Conservation (phyloP, 768 basidiomycete genomes). For the Kondoa malvinella region DNA sequence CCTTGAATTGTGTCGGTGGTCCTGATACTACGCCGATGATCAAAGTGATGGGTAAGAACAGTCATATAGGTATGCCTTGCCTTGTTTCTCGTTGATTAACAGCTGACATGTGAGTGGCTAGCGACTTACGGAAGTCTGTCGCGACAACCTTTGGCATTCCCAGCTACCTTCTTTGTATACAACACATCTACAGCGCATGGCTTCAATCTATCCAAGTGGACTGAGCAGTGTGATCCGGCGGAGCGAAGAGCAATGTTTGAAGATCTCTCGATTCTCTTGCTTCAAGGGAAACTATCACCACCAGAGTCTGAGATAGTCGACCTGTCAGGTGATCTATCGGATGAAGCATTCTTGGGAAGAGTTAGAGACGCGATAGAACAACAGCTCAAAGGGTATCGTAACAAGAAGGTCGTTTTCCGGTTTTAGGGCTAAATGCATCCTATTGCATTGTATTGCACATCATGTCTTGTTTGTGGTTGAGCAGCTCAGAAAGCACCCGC, state of each 20-base stretch:
- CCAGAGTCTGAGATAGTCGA: conserved; percentile 54
- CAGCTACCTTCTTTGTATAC: conserved; percentile 68
- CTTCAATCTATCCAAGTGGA: conserved; percentile 15
- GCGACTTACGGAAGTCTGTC: conserved; percentile 84
- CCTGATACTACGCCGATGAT: conserved; percentile 53
- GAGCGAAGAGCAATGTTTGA: conserved; percentile 41
- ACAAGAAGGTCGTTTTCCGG: conserved; percentile 2
- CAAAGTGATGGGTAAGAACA: conserved; percentile 40
- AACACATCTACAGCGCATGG: conserved; percentile 45
- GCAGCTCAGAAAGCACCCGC: not conserved
- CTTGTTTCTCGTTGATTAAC: not conserved
- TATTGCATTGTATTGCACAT: not conserved
- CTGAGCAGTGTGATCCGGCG: conserved; percentile 29
- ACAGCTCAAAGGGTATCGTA: not conserved
- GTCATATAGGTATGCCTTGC: conserved; percentile 17
- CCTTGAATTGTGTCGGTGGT: conserved; percentile 50
- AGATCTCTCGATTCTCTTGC: conserved; percentile 11
- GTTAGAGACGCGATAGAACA: conserved; percentile 23
- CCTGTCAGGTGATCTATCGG: conserved; percentile 35
- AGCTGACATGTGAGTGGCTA: not conserved
- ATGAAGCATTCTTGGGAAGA: conserved; percentile 32
- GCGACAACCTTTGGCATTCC: conserved; percentile 56
- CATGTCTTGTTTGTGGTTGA: not conserved
- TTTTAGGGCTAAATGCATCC: not conserved
- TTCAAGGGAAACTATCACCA: conserved; percentile 42